Evolutionary conservation across 805 yeast species (phyloP), one percentile per base, ranked within the genome.

Genomic region (Sugiyamaella smithiae): DNA sequence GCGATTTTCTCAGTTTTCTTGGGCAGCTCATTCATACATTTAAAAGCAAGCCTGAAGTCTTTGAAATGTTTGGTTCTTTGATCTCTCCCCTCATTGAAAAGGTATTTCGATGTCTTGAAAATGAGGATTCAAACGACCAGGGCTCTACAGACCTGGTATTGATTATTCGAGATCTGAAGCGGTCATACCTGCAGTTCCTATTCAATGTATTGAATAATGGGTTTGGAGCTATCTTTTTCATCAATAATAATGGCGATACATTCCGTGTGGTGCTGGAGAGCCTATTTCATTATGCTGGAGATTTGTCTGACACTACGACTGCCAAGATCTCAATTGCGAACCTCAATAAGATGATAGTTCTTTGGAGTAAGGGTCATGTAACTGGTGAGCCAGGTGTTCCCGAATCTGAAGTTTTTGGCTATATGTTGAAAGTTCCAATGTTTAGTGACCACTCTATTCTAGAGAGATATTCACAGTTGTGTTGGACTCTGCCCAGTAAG

Each of bases 1-100:
- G 77, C 32, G 96, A 89, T 61, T 88, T 93, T 62, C 69, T 89
- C 48, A 78, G 91, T 33, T 91, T 93, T 64, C 69, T 93, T 53
- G 90, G 95, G 4, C 98, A 93, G 67, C 78, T 93, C 53, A 78
- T 85, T 45, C 97, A 91, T 64, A 78, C 75, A 55, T 88, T 84
- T 67, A 78, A 80, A 60, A 73, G 73, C 40, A 83, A 86, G 57
- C 81, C 78, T 37, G 76, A 74, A 38, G 80, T 89, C 46, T 88
- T 86, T 65, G 81, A 81, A 57, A 71, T 91, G 67, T 72, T 91
- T 54, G 81, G 85, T 59, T 82, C 82, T 48, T 70, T 93, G 51
- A 64, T 88, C 50, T 71, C 85, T 0, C 96, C 97, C n/a, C 73
- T 90, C 43, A 69, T 85, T 24, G 72, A 73, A 45, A 85, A 85